Evolutionary conservation across 75 land plant genomes (phyloP), one percentile per base, ranked within the genome.

Genomic region (Adiantum capillusveneris): DNA sequence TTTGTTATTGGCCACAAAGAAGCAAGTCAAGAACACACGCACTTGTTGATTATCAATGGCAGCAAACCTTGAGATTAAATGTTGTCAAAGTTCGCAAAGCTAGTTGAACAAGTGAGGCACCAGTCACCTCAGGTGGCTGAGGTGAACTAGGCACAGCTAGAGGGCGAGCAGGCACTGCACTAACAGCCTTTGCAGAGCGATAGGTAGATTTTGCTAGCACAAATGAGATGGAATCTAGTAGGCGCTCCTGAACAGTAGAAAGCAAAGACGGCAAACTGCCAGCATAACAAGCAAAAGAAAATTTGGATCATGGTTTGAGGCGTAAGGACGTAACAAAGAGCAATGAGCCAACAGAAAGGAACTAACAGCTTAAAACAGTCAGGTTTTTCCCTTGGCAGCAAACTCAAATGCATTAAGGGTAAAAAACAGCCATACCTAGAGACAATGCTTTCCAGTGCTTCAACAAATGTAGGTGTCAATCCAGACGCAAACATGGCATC

Each of bases 401-500:
- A n/a, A n/a, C n/a, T n/a, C 27, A 41, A n/a, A 58, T 58, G 39
- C 3, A 28, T 16, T 1, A 30, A 2, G 6, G 5, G 5, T 46
- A 46, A 17, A n/a, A 46, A 2, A n/a, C 29, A 12, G 11, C 29
- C 9, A 25, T 65, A 86, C 99, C 97, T 95, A 44, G 60, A 58
- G 71, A 74, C 75, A 48, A 95, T 90, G 56, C 81, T 85, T 54
- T 82, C 78, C 49, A 95, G 88, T 19, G 99, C 65, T 37, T 77
- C 70, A 1, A 89, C 92, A 44, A 95, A 79, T 18, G 76, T 76
- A 19, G 53, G 65, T 42, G 86, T 79, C 60, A 95, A 79, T 39
- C 99, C 92, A 64, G 76, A 59, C 62, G 69, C 65, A 64, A 95
- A 95, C 91, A 95, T 90, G 13, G 74, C 69, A 78, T 95, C 99